A percentile compares a stretch with the other conserved stretches of the same genome.
phyloP scores from a whole-genome alignment of 495 filamentous ascomycete species.

The Annulohypoxylon stygium region DNA sequence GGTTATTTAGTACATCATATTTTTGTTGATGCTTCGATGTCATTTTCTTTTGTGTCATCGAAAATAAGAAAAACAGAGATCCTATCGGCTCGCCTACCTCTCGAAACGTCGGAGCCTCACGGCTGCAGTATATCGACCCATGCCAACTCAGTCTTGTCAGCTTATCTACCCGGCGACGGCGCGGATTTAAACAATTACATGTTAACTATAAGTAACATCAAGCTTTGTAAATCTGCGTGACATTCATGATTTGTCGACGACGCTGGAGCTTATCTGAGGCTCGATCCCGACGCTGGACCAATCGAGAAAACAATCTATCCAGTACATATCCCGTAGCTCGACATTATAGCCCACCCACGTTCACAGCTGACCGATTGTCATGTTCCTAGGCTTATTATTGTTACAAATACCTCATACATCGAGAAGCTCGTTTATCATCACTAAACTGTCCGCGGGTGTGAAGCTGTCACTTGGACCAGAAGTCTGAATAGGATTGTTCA shows the following conservation, averaged over 20 bases:
- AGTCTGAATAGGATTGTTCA: neutral
- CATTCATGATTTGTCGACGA: conserved; percentile 14
- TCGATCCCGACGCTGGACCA: conserved; percentile 12
- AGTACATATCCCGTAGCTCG: conserved; percentile 4
- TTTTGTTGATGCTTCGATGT: conserved; percentile 20
- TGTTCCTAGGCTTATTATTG: conserved; percentile 11
- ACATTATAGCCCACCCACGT: conserved; percentile 18
- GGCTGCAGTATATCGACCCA: neutral
- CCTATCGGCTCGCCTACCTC: conserved; percentile 11
- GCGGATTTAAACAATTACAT: conserved; percentile 11
- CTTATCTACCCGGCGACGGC: conserved; percentile 27
- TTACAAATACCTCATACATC: conserved; percentile 23
- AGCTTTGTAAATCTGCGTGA: conserved; percentile 12
- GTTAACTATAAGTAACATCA: conserved; percentile 2
- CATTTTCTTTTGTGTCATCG: neutral
- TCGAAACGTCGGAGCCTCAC: conserved; percentile 26
- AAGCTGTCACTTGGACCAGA: conserved; percentile 11
- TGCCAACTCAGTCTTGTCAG: conserved; percentile 34
- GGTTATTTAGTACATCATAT: conserved; percentile 17
- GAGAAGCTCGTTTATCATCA: neutral
- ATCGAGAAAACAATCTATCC: neutral
- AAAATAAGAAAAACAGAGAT: conserved; percentile 5
- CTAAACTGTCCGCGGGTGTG: neutral
- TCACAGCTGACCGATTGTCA: conserved; percentile 20
- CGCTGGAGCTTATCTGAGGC: conserved; percentile 18